Base-by-base conservation (phyloP, 371 early-diverging fungal genomes). In the Mucor sp. region DNA sequence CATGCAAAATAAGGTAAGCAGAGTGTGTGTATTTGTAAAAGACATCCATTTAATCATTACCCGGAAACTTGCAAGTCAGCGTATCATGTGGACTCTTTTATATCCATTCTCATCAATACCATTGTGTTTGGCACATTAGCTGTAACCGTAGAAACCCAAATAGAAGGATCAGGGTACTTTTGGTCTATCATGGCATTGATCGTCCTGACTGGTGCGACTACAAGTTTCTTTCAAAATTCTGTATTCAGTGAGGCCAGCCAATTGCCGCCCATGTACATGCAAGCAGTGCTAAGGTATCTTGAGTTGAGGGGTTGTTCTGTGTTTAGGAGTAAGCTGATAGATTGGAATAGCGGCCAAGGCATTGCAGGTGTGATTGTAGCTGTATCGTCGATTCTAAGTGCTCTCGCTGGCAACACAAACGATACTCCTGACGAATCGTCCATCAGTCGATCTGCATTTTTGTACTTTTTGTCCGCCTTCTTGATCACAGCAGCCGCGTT, bases 241-340 rank as follows among this genome's bases (percentile, higher is more conserved):
- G 81, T 91, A 27, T 92, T 93, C 81, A 93, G 91, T 17, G 81
- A 93, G 27, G 91, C 89, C 0, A 84, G 90, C 30, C 87, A 84
- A 32, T 89, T 94, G 70, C 89, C 94, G 1, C 84, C 89, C 6
- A 73, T 72, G 23, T 90, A 93, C 68, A 81, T 89, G 35, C 92
- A 93, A 67, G 93, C 90, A 11, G 88, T 93, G 14, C 84, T 94
- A 80, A 80, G 86, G 90, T 88, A 83, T 62, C 41, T 30, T 11
- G 23, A 53, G 3, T 12, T 15, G 7, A 53, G 21, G 53, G n/a
- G 30, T 33, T 8, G 33, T 12, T 9, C 32, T n/a, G 17, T 57
- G 33, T 12, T 15, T 47, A 15, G 21, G 27, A 17, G 9, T 3
- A 27, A 6, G 8, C 27, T 53, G 15, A 53, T 27, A 25, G 32